Percentiles rank a stretch among this genome's conserved stretches.
Evolutionary conservation across 306 rosid species (phyloP).

Genomic region (Luffa acutangula): DNA sequence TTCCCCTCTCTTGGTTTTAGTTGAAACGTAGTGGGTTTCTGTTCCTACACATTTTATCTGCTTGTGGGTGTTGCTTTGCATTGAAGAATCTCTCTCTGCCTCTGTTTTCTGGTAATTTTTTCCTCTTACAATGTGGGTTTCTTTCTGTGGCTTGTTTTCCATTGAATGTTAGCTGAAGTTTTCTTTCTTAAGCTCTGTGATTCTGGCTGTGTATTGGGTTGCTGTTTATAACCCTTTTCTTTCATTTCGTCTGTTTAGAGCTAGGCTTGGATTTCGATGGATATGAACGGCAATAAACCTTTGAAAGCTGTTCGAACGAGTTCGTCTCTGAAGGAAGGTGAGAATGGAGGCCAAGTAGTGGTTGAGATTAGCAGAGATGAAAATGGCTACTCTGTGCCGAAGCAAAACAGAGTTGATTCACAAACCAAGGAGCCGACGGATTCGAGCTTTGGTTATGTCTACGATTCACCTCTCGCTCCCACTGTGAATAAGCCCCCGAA

Average conservation of each 20-base stretch:
- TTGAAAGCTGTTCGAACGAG: slow-evolving; percentile 26
- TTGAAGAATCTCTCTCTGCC: neutral
- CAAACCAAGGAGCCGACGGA: slow-evolving; percentile 14
- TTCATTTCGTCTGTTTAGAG: neutral
- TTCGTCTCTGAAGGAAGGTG: slow-evolving; percentile 47
- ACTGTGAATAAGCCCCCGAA: slow-evolving; percentile 54
- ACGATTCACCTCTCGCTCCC: slow-evolving; percentile 19
- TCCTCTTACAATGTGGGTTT: neutral
- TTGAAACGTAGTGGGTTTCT: neutral
- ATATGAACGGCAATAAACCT: slow-evolving; percentile 6
- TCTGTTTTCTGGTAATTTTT: neutral
- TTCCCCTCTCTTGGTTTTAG: neutral
- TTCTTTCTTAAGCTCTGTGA: neutral
- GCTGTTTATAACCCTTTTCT: neutral
- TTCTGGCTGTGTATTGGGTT: neutral
- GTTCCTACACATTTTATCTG: neutral
- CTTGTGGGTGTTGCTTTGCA: neutral
- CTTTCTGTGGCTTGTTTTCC: neutral
- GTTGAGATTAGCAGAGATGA: slow-evolving; percentile 29
- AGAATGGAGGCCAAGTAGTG: slow-evolving; percentile 32
- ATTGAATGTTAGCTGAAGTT: neutral
- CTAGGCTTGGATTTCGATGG: neutral
- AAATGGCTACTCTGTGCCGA: slow-evolving; percentile 14
- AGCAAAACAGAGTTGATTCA: slow-evolving; percentile 17
- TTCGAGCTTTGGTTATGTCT: neutral